Evolutionary conservation across 2,329 filamentous ascomycete genomes (phyloP), one percentile per base, ranked within the genome.

Genomic region (Neoascochyta sp.): DNA sequence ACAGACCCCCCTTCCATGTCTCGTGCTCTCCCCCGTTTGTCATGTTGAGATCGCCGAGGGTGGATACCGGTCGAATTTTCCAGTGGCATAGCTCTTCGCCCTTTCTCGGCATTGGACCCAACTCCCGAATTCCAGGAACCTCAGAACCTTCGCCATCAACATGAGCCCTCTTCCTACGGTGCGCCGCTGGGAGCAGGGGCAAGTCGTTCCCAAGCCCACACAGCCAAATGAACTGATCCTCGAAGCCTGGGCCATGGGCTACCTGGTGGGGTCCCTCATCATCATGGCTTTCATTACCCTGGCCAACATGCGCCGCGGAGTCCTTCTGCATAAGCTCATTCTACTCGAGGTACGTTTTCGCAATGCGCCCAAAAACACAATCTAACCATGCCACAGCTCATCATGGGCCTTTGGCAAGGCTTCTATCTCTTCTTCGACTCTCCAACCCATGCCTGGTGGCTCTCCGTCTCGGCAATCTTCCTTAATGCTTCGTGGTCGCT

Each of bases 401-500:
- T 78, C n/a, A 62, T 78, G 4, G 75, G 72, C 4, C 65, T 75
- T 36, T 68, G 70, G 28, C 74, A 79, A 47, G 75, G 75, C 6
- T 75, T 75, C 36, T 79, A 77, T 52, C 71, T 78, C 19, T 80
- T 80, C 57, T 68, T 72, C 31, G 61, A 69, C 38, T 67, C 65
- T 7, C 74, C 74, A 0, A 64, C 65, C 3, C 80, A 78, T 48
- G 76, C 74, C 27, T 82, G 78, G 78, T 82, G 79, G 57, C 65
- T 82, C 3, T 78, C 75, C 2, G 64, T 69, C 14, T 77, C 74
- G 3, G 78, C 75, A 6, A 72, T 81, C 6, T 69, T 75, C 11
- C 68, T 83, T 14, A 79, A 80, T 41, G 62, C 70, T n/a, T 80
- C 75, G 3, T 81, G 77, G 75, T 70, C 67, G 9, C 58, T 83